phyloP scores from a whole-genome alignment of 139 green algal species.

The Asterochloris erici region DNA sequence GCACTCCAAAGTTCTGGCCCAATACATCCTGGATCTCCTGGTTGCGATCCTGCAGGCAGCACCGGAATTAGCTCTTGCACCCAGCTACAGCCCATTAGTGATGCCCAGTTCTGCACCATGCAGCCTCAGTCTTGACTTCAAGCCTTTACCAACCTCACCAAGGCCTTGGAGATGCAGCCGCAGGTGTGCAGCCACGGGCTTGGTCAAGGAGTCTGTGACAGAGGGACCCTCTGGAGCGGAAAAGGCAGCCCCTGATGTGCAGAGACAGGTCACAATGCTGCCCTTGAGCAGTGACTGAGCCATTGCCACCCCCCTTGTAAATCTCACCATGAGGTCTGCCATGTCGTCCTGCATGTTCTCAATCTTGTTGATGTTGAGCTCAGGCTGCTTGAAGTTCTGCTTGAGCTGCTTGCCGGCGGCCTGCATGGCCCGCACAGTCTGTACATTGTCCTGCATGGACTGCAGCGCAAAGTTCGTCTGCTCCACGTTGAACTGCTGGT shows the following conservation, averaged over 20 bases:
- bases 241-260: not conserved
- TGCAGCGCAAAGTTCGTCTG: constrained; percentile 64
- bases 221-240: too few relatives aligned
- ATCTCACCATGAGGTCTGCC: constrained; percentile 81
- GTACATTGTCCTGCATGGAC: constrained; percentile 55
- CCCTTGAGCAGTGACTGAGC: not conserved
- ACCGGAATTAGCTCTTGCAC: not conserved
- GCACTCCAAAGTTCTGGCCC: constrained; percentile 79
- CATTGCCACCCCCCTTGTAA: not conserved
- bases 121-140: too few relatives aligned
- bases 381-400: constrained; percentile 67
- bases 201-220: too few relatives aligned
- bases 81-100: not conserved
- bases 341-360: constrained; percentile 96
- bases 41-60: constrained; percentile 67
- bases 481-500: constrained; percentile 96
- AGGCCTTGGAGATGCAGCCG: too few relatives aligned
- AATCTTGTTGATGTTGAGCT: constrained; percentile 95
- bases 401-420: constrained; percentile 86
- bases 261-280: not conserved
- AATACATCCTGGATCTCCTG: constrained; percentile 92
- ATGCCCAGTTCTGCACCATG: too few relatives aligned
- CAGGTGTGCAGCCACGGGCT: too few relatives aligned
- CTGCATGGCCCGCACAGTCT: constrained; percentile 46
- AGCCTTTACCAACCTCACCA: too few relatives aligned